A percentile compares a stretch with the other conserved stretches of the same genome.
phyloP scores from a whole-genome alignment of 805 yeast species.

The Sugiyamaella boreocaroliniensis region DNA sequence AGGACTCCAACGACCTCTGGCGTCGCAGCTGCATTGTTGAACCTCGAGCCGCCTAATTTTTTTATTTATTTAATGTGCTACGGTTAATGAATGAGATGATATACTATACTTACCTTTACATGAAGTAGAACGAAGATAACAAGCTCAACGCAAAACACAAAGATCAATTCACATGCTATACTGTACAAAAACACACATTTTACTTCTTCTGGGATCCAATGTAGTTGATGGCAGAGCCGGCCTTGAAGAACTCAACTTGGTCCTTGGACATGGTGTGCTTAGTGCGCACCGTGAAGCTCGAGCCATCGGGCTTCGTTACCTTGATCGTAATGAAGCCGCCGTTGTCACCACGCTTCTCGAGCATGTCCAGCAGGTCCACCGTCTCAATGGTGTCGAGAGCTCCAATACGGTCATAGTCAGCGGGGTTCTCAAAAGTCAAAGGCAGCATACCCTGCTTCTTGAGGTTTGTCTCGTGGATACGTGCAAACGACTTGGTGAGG shows the following conservation, averaged over 20 bases:
- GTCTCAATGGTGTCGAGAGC: constrained; percentile 78
- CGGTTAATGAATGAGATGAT: background rate
- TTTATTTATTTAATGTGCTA: constrained; percentile 5
- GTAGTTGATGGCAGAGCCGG: constrained; percentile 93
- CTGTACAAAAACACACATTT: background rate
- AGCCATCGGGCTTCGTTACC: constrained; percentile 69
- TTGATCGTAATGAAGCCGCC: constrained; percentile 72
- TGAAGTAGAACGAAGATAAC: too few species aligned
- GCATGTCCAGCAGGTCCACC: constrained; percentile 63
- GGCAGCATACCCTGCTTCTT: constrained; percentile 98
- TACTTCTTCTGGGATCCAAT: constrained; percentile 51
- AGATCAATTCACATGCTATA: background rate
- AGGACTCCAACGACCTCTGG: constrained; percentile 31
- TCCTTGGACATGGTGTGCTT: constrained; percentile 97
- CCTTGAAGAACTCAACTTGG: constrained; percentile 92
- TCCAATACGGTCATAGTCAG: constrained; percentile 74
- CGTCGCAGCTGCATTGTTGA: constrained; percentile 32
- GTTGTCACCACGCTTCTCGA: constrained; percentile 75
- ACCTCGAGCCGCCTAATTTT: constrained; percentile 20
- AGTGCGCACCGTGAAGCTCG: constrained; percentile 59
- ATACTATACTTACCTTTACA: background rate
- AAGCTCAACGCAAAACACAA: too few species aligned
- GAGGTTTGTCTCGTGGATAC: constrained; percentile 96
- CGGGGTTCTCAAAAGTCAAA: constrained; percentile 80
- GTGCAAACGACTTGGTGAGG: constrained; percentile 90